phyloP scores from a whole-genome alignment of 2,329 filamentous ascomycete species.

The Cladosporium sp. region DNA sequence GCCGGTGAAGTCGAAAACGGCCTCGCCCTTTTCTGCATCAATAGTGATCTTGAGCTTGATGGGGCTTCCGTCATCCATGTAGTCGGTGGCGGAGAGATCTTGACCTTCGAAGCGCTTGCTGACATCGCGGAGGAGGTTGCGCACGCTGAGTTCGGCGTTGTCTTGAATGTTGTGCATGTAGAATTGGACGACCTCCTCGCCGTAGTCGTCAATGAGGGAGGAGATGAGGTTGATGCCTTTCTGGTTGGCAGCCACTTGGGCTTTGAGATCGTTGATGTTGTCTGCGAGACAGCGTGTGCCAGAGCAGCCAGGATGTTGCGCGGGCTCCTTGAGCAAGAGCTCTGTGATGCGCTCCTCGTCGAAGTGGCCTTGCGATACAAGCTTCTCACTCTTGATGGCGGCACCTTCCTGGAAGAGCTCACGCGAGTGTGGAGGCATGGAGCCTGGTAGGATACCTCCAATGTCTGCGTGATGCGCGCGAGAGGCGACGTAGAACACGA shows the following conservation, averaged over 20 bases:
- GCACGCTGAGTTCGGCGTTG: slow-evolving; percentile 73
- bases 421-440: slow-evolving; percentile 73
- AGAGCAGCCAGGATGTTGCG: slow-evolving; percentile 68
- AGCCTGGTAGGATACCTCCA: slow-evolving; percentile 75
- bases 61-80: slow-evolving; percentile 82
- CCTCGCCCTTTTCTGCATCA: slow-evolving; percentile 67
- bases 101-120: slow-evolving; percentile 63
- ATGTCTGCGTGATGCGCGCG: slow-evolving; percentile 81
- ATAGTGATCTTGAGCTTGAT: slow-evolving; percentile 74
- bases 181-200: slow-evolving; percentile 70
- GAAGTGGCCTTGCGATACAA: slow-evolving; percentile 73
- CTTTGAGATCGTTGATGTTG: slow-evolving; percentile 82
- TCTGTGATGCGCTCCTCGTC: slow-evolving; percentile 72
- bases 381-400: slow-evolving; percentile 56
- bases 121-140: slow-evolving; percentile 69
- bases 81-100: slow-evolving; percentile 71
- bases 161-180: slow-evolving; percentile 81
- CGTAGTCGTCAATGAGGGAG: slow-evolving; percentile 71
- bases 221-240: slow-evolving; percentile 78
- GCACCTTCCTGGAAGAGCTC: slow-evolving; percentile 56
- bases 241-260: slow-evolving; percentile 81
- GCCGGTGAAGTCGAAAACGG: slow-evolving; percentile 72
- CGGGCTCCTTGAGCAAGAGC: slow-evolving; percentile 65
- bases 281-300: slow-evolving; percentile 76
- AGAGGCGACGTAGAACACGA: slow-evolving; percentile 78